Base-by-base conservation (phyloP, 306 rosid species). In the Dicorynia guianensis region DNA sequence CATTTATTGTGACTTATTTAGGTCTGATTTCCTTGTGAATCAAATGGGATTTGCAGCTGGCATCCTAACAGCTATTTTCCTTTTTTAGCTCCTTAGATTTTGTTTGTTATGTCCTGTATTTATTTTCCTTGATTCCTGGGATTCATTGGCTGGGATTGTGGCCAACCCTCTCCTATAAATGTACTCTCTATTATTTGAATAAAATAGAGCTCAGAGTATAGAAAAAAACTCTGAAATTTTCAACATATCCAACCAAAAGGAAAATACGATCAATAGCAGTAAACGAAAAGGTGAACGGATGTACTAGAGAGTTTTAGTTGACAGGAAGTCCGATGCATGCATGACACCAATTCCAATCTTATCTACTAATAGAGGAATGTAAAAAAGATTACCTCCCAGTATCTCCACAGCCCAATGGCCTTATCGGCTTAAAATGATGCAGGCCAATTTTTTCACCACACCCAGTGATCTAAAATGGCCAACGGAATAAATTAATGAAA, bases 391-490 rank as follows among this genome's bases (percentile, higher is more conserved):
- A 91, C 98, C 98, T 94, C 85, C 98, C 97, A 60, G 97, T 94
- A 76, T 92, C 96, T 76, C 98, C 98, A 77, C 89, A 87, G 59
- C 98, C 98, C 89, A 94, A 84, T 5, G 96, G 96, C 60, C 87
- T 91, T 63, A 94, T 76, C 9, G 97, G 96, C 76, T 77, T 79
- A 79, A 94, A 94, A 87, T 94, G 96, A 71, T 83, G 88, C 39
- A 94, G 85, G 59, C 97, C 93, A 84, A 94, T 64, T 64, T 80
- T 85, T 81, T 86, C 86, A 6, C 93, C 98, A 7, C 75, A 72
- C 49, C 88, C 82, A 63, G 79, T 78, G 47, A 94, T 85, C 98
- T 94, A 69, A 17, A 56, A 55, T 18, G 50, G 57, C 34, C 52
- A 74, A 75, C 72, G 44, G 61, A 78, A 66, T 49, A 48, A 76